Conservation (phyloP, 257 asterid species). For the Ocimum tenuiflorum region DNA sequence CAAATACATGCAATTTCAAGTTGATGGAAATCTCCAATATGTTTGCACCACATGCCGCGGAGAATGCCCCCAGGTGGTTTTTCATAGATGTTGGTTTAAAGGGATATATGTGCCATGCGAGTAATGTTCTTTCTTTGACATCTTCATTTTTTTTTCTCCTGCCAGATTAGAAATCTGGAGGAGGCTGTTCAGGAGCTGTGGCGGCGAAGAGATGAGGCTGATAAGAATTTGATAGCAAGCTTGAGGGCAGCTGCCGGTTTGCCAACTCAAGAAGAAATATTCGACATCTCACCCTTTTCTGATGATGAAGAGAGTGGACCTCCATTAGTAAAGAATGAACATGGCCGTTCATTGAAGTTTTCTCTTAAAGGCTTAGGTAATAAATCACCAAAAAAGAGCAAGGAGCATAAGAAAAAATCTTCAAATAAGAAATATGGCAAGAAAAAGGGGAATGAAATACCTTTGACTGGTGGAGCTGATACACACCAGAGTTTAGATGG, state of each 20-base stretch:
- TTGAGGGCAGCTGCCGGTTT: slow-evolving; percentile 92
- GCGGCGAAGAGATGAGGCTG: slow-evolving; percentile 89
- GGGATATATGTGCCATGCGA: slow-evolving; percentile 6
- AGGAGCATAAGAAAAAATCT: slow-evolving; percentile 43
- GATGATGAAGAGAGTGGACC: slow-evolving; percentile 84
- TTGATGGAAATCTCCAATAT: slow-evolving; percentile 82
- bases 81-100: slow-evolving; percentile 6
- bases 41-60: slow-evolving; percentile 91
- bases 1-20: slow-evolving; percentile 86
- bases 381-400: slow-evolving; percentile 62
- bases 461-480: no score
- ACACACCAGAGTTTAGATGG: slow-evolving; percentile 23
- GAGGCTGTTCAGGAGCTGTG: slow-evolving; percentile 97
- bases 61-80: slow-evolving; percentile 69
- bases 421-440: slow-evolving; percentile 59
- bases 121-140: neutral
- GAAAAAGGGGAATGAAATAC: slow-evolving; percentile 32
- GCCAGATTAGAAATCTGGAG: slow-evolving; percentile 66
- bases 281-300: slow-evolving; percentile 71
- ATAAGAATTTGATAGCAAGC: slow-evolving; percentile 66
- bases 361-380: slow-evolving; percentile 68
- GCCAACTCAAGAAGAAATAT: slow-evolving; percentile 87
- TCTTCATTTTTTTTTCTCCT: slow-evolving; percentile 1
- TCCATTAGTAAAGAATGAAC: slow-evolving; percentile 40
- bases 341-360: slow-evolving; percentile 65